Evolutionary conservation across 1,284 basidiomycete species (phyloP), one percentile per base, ranked within the genome.

Genomic region (Mycosarcoma mackinlayi): DNA sequence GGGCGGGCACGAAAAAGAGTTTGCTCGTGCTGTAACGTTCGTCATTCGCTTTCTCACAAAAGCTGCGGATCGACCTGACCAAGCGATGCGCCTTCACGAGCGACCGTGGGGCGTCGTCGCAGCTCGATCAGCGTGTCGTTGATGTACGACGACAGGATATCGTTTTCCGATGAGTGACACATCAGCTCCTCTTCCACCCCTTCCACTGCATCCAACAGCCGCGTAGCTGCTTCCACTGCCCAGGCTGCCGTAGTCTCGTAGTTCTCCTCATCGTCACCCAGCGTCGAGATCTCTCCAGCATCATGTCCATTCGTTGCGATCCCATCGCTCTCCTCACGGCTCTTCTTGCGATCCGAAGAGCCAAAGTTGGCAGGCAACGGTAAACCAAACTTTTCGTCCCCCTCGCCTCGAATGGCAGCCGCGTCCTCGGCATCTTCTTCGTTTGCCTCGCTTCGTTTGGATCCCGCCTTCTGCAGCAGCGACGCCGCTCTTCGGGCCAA

Each of bases 61-160:
- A 38, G 37, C 37, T 38, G 37, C 6, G 63, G 63, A 33, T 55
- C 63, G 23, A 65, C 33, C 14, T 51, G 47, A 18, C 25, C 41
- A 7, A 30, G 11, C 7, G 42, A 31, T 6, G 37, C 23, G 28
- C 39, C 28, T 24, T 49, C 6, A 18, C 18, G 28, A 8, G 18
- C 42, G 16, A 24, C 35, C 4, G 35, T 18, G 3, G 63, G 63
- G 14, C 63, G 56, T 27, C 65, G 54, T 23, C 72, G 65, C 33
- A 81, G 51, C 46, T 75, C 76, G 23, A 73, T 42, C 25, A 81
- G 66, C 16, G 66, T 75, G 24, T 81, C 79, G 50, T 78, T 81
- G 52, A 79, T 59, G 40, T 75, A 67, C 14, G 70, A 59, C 13
- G 76, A 77, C 38, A 81, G 44, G 28, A 81, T 79, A 41, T 81